These are phyloP conservation scores for Botrytis porri DNA, from an alignment of 2,329 filamentous ascomycete genomes.

Conservation along the genomic window DNA sequence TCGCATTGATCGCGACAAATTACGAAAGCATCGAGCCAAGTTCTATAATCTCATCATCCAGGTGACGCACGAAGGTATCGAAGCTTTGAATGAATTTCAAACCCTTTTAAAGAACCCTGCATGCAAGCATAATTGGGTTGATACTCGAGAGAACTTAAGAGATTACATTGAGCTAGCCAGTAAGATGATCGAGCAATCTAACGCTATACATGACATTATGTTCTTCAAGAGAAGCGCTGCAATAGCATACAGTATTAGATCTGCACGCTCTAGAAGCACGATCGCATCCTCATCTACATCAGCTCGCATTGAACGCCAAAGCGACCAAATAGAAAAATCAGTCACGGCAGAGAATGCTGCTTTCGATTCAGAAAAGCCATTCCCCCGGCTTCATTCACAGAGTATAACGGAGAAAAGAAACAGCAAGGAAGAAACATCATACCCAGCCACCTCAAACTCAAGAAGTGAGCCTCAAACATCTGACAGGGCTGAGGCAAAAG, in stretches of 20 bases:
- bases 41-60: constrained; percentile 30
- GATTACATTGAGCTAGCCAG: constrained; percentile 29
- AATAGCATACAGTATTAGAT: not conserved
- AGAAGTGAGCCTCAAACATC: not conserved
- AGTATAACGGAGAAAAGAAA: not conserved
- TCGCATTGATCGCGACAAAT: constrained; percentile 22
- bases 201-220: constrained; percentile 21
- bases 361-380: not conserved
- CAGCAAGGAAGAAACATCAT: not conserved
- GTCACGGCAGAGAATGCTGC: not conserved
- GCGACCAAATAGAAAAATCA: not conserved
- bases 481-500: not conserved
- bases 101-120: constrained; percentile 21
- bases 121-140: constrained; percentile 28
- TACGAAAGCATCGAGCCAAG: constrained; percentile 28
- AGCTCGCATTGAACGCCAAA: not conserved
- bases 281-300: not conserved
- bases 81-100: constrained; percentile 26
- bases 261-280: not conserved
- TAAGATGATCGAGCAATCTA: constrained; percentile 32
- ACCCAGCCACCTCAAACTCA: no score
- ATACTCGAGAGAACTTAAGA: constrained; percentile 23
- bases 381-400: not conserved
- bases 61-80: constrained; percentile 23
- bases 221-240: constrained; percentile 19